These are phyloP conservation scores for Astrocystis sublimbata DNA, from an alignment of 495 filamentous ascomycete genomes.

Conservation along the genomic window DNA sequence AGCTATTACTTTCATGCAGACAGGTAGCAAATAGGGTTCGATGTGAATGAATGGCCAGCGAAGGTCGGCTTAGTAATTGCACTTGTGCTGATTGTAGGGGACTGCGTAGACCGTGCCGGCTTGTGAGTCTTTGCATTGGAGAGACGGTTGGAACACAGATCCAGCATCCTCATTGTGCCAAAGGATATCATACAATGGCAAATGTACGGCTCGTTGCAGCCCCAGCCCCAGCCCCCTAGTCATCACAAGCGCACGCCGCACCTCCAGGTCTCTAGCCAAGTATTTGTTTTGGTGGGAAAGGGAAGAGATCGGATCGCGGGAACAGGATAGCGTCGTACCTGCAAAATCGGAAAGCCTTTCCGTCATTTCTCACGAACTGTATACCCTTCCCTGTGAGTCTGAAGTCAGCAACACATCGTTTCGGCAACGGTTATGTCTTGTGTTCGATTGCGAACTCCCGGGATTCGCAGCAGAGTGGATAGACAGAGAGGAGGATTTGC, in stretches of 20 bases:
- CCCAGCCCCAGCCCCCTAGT: background rate
- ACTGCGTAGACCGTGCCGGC: background rate
- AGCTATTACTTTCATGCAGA: background rate
- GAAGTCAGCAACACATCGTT: background rate
- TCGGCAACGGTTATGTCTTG: background rate
- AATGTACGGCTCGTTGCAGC: background rate
- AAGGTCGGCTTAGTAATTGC: background rate
- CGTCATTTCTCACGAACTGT: conserved; percentile 63
- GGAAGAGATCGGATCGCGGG: background rate
- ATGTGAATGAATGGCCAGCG: background rate
- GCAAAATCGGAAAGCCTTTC: conserved; percentile 58
- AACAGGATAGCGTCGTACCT: conserved; percentile 7
- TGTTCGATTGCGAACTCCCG: background rate
- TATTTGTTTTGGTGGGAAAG: background rate
- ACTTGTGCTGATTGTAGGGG: background rate
- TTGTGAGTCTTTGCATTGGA: background rate
- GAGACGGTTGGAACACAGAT: background rate
- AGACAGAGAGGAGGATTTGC: conserved; percentile 21
- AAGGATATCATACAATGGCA: background rate
- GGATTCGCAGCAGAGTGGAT: conserved; percentile 25
- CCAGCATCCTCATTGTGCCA: background rate
- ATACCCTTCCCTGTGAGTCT: conserved; percentile 17
- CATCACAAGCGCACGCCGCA: background rate
- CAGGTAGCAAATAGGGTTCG: background rate
- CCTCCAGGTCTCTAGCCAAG: background rate